Evolutionary conservation across 257 asterid species (phyloP).

Genomic region (Scutellaria galericulata): DNA sequence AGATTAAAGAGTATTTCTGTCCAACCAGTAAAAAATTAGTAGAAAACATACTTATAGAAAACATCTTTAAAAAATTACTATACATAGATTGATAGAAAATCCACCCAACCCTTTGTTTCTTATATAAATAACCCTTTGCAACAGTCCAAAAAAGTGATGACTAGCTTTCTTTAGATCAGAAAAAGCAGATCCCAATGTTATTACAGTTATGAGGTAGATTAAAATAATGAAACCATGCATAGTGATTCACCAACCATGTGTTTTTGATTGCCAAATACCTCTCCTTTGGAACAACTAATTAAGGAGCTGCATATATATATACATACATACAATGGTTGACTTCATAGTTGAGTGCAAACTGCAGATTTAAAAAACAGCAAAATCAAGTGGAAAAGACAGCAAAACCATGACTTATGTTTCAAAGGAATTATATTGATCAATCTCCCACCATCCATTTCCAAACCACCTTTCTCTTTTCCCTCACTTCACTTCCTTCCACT

Average conservation of each 20-base stretch:
- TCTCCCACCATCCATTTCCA: slow-evolving; percentile 57
- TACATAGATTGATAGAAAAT: no score
- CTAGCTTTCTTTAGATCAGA: background rate
- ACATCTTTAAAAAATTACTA: no score
- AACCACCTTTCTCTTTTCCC: slow-evolving; percentile 38
- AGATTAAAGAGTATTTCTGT: no score
- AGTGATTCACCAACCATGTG: background rate
- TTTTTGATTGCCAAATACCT: background rate
- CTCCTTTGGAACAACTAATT: slow-evolving; percentile 38
- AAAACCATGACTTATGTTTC: slow-evolving; percentile 48
- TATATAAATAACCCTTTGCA: background rate
- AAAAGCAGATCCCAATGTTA: slow-evolving; percentile 24
- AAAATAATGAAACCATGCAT: slow-evolving; percentile 20
- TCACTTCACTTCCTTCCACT: slow-evolving; percentile 50
- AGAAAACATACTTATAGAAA: no score
- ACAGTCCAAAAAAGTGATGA: slow-evolving; percentile 11
- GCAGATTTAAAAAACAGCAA: slow-evolving; percentile 30
- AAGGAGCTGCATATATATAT: background rate
- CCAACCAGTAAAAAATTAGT: no score
- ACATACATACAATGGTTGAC: slow-evolving; percentile 31
- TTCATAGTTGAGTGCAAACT: slow-evolving; percentile 41
- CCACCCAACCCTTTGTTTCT: background rate
- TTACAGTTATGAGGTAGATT: background rate
- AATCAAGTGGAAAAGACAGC: slow-evolving; percentile 55
- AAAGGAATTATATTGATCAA: slow-evolving; percentile 31